These are phyloP conservation scores for Neoboletus brunneissimus DNA, from an alignment of 768 basidiomycete species.

Conservation along the genomic window DNA sequence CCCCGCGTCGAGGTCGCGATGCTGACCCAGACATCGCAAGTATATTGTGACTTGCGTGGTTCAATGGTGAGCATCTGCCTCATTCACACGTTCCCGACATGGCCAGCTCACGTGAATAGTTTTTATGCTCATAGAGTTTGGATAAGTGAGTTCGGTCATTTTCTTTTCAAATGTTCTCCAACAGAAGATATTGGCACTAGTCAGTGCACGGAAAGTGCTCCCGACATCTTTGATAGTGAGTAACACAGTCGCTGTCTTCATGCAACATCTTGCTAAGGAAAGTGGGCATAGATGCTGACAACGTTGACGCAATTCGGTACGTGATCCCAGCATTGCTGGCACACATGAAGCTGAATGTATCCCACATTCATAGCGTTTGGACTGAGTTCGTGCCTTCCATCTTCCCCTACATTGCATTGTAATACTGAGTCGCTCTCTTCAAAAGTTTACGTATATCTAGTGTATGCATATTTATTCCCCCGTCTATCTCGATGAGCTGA, in stretches of 20 bases:
- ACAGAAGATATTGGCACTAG: background rate
- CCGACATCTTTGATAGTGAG: conserved; percentile 7
- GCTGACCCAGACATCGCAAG: background rate
- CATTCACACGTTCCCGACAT: background rate
- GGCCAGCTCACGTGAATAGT: background rate
- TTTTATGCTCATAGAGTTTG: conserved; percentile 14
- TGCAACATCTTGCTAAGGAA: background rate
- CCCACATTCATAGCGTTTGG: background rate
- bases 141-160: conserved; percentile 5
- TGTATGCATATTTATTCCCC: background rate
- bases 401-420: background rate
- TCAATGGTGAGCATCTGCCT: conserved; percentile 3
- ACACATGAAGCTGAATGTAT: background rate
- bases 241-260: background rate
- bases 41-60: background rate
- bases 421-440: background rate
- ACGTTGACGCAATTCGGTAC: no score
- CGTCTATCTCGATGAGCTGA: background rate
- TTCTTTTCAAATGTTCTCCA: background rate
- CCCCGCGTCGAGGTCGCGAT: no score
- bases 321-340: no score
- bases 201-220: conserved; percentile 1
- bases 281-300: background rate
- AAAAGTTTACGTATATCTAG: background rate
- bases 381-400: conserved; percentile 1